Evolutionary conservation across 495 filamentous ascomycete genomes (phyloP).

Genomic region (Xylaria grammica): DNA sequence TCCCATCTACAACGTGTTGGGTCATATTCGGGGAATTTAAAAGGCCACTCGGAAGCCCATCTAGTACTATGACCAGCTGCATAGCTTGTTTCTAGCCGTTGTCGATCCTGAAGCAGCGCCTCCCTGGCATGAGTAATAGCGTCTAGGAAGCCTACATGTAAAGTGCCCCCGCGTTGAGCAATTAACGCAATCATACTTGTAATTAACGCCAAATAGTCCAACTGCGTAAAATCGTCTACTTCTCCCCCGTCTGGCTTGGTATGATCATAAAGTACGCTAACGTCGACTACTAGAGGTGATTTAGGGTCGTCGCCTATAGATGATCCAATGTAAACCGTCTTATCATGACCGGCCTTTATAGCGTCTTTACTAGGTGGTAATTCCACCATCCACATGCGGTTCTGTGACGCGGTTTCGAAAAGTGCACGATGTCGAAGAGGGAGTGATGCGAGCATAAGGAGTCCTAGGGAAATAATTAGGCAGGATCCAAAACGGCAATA

Average conservation of each 20-base stretch:
- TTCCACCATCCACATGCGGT: neutral
- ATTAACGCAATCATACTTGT: neutral
- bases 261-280: neutral
- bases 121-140: neutral
- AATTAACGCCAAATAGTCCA: neutral
- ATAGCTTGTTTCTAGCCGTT: neutral
- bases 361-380: neutral
- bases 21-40: neutral
- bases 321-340: neutral
- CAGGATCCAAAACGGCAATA: neutral
- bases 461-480: neutral
- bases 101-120: neutral
- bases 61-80: neutral
- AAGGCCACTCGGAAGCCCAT: neutral
- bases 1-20: too few species aligned
- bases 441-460: constrained; percentile 5
- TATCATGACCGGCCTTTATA: neutral
- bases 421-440: neutral
- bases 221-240: neutral
- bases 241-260: neutral
- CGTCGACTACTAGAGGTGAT: too few species aligned
- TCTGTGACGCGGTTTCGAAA: neutral
- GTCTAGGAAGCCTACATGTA: neutral
- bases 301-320: too few species aligned
- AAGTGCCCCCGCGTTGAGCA: neutral